Evolutionary conservation across 164 flowering plant species (phyloP), one percentile per base, ranked within the genome.

Genomic region (Protea cynaroides): DNA sequence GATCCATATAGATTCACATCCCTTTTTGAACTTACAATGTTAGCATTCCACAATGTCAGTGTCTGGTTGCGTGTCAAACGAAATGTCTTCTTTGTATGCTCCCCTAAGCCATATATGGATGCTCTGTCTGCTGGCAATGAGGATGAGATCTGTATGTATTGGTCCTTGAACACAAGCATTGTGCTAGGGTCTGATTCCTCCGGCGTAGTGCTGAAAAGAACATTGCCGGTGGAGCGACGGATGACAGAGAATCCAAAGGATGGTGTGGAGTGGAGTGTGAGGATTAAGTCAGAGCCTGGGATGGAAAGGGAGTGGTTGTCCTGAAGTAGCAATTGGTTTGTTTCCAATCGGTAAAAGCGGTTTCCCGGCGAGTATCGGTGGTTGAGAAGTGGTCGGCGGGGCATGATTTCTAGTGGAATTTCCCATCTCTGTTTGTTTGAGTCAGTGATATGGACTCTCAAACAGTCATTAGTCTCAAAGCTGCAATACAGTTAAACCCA

Each of bases 101-200:
- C 96, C 12, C 97, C 97, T 9, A 92, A 70, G 55, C 97, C 97
- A 40, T 81, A 92, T 19, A 92, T 64, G 18, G 76, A 72, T n/a
- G 96, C 77, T 29, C 79, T 64, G 18, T 65, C 29, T 4, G 62
- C 50, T 0, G 94, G 96, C 5, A 87, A 78, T 2, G 76, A 62
- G 21, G 97, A 80, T 12, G 90, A 80, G 37, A 89, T 64, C 59
- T 87, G 80, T 47, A 92, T 68, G 71, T 81, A 89, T 60, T 92
- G 98, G 71, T 86, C 88, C 72, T 92, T 89, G 80, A 82, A 92
- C 34, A 88, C 78, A 43, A 89, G 70, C 58, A 69, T 65, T n/a
- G 82, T 74, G 65, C 24, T 24, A 40, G 85, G 43, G 25, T 71
- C 59, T 4, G 66, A 43, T 0, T 51, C 11, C 22, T 47, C 34